Evolutionary conservation across 2,329 filamentous ascomycete species (phyloP).

Genomic region (Zymoseptoria pseudotritici): DNA sequence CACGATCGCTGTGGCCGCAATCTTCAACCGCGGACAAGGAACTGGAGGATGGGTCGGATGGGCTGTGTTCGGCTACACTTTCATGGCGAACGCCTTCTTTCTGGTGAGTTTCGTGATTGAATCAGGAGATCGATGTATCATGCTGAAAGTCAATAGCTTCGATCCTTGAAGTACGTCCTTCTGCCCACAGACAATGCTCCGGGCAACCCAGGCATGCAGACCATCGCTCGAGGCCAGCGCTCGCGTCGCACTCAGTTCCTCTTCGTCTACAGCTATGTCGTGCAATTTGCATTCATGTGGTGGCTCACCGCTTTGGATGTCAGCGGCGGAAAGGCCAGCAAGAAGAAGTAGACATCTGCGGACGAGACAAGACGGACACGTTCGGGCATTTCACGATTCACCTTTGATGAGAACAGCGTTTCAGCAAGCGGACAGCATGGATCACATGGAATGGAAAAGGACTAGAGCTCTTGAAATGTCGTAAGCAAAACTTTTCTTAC

Average conservation of each 20-base stretch:
- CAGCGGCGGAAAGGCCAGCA: conserved; percentile 7
- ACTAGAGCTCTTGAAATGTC: background rate
- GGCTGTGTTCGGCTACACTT: conserved; percentile 84
- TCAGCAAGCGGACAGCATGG: background rate
- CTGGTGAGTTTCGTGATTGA: conserved; percentile 53
- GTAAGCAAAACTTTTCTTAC: background rate
- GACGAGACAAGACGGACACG: background rate
- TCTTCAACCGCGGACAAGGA: conserved; percentile 68
- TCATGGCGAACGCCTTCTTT: conserved; percentile 90
- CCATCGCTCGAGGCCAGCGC: conserved; percentile 74
- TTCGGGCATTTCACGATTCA: background rate
- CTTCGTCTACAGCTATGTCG: conserved; percentile 87
- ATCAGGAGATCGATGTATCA: background rate
- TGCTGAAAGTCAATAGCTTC: conserved; percentile 53
- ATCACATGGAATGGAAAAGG: background rate
- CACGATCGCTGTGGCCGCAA: conserved; percentile 72
- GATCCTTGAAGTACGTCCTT: conserved; percentile 90
- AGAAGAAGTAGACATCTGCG: background rate
- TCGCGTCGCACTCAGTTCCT: conserved; percentile 86
- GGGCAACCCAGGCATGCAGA: conserved; percentile 57
- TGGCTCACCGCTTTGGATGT: conserved; percentile 49
- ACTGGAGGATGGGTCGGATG: conserved; percentile 85
- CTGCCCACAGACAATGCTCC: conserved; percentile 71
- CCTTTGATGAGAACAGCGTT: background rate
- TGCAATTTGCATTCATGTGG: conserved; percentile 96